phyloP scores from a whole-genome alignment of 208 protist genomes.

The Lotmaria passim region DNA sequence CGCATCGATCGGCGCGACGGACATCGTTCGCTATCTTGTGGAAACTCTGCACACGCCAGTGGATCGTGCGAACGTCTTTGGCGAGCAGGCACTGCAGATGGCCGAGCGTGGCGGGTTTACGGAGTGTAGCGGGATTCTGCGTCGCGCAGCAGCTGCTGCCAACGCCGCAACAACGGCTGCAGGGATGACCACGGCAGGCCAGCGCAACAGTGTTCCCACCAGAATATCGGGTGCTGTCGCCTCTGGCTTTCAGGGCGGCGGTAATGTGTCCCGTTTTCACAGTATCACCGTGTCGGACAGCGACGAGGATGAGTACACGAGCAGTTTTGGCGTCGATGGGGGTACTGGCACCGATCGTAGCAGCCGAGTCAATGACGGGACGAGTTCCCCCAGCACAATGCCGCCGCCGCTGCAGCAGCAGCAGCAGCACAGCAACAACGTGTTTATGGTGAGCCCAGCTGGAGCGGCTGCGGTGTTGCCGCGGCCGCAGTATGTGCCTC shows the following conservation, averaged over 20 bases:
- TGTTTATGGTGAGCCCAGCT: background rate
- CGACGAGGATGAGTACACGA: conserved; percentile 28
- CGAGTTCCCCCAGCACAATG: background rate
- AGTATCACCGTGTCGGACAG: conserved; percentile 32
- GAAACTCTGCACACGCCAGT: conserved; percentile 26
- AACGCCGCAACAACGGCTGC: background rate
- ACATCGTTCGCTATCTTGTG: conserved; percentile 51
- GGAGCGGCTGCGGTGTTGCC: background rate
- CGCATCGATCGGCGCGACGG: conserved; percentile 27
- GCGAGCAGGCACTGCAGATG: conserved; percentile 41
- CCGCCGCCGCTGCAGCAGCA: too few species aligned
- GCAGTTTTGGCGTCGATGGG: background rate
- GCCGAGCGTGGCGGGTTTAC: conserved; percentile 26
- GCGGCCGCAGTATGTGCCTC: background rate
- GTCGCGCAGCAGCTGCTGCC: background rate
- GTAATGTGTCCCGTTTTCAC: conserved; percentile 10
- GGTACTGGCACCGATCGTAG: background rate
- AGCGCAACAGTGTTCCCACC: background rate
- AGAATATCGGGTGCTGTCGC: background rate
- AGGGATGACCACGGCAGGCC: too few species aligned
- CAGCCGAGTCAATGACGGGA: background rate
- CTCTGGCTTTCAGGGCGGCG: background rate
- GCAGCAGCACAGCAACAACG: background rate
- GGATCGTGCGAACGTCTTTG: conserved; percentile 33
- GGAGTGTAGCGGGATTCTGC: conserved; percentile 18